phyloP scores from a whole-genome alignment of 345 rosid species.

The Rhodamnia rubescens region DNA sequence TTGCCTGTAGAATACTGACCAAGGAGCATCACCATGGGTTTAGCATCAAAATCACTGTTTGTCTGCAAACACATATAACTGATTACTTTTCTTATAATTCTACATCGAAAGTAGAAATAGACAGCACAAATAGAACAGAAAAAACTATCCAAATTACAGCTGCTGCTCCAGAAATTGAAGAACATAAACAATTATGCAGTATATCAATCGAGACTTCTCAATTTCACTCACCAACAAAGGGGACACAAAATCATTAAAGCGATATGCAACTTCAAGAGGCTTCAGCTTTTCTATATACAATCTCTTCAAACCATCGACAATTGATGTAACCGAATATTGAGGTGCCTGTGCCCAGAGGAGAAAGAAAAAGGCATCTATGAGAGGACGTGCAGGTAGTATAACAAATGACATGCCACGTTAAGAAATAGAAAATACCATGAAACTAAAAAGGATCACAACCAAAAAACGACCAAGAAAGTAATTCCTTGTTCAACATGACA shows the following conservation, averaged over 20 bases:
- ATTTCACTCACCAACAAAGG: slow-evolving; percentile 57
- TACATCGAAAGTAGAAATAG: neutral
- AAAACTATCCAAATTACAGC: neutral
- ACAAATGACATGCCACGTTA: neutral
- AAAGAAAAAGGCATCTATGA: neutral
- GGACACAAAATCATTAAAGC: slow-evolving; percentile 85
- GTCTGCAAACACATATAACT: slow-evolving; percentile 31
- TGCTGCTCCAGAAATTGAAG: neutral
- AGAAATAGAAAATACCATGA: neutral
- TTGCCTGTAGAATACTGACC: slow-evolving; percentile 98
- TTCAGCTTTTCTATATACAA: slow-evolving; percentile 74
- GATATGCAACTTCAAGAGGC: slow-evolving; percentile 77
- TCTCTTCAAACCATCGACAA: slow-evolving; percentile 82
- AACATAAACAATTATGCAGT: neutral
- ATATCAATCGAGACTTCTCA: neutral
- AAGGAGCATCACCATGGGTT: slow-evolving; percentile 94
- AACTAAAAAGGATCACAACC: neutral
- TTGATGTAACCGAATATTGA: slow-evolving; percentile 60
- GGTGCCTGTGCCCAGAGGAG: slow-evolving; percentile 25
- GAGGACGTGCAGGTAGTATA: neutral
- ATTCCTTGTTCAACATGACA: neutral
- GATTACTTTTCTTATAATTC: neutral
- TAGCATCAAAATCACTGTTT: slow-evolving; percentile 88
- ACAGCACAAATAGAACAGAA: neutral
- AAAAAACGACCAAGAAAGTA: neutral